Evolutionary conservation across 257 asterid genomes (phyloP), one percentile per base, ranked within the genome.

Genomic region (Capsicum baccatum): DNA sequence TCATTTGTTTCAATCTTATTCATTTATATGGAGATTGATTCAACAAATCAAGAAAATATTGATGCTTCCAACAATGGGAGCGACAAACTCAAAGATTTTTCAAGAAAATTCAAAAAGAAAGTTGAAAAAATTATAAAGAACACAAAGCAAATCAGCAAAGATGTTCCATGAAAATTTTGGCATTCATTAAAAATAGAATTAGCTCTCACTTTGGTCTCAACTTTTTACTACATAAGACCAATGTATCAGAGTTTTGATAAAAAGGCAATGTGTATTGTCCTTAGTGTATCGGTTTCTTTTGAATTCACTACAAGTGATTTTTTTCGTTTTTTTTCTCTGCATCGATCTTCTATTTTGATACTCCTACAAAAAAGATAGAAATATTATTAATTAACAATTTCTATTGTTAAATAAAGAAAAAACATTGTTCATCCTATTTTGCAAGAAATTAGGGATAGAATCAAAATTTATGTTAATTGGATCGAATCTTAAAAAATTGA

Each of bases 241-340:
- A 84, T 94, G 1, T 95, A 92, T 80, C 83, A 89, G 21, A 91
- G 94, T 1, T 92, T 94, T 54, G 97, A 96, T 26, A 91, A 91
- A 35, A 89, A 95, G 0, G 96, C 93, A 80, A 95, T 95, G 91
- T 95, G 97, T 97, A 97, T 97, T 0, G 84, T 94, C 48, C 82
- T 95, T 0, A 95, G 97, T 0, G 98, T 95, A 42, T 94, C 91
- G 11, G 92, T 92, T 4, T 93, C 89, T 1, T 94, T 92, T 8
- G 98, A 95, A 82, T 95, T 87, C 79, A 91, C 94, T 0, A 97
- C 88, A 3, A 97, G 98, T 93, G 69, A 86, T 90, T 83, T 1
- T 26, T 26, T 26, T 26, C 2, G 1, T 6, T 15, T 16, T 26
- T 26, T 0, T 14, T 12, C 37, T 3, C 9, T 14, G 7, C 17